Evolutionary conservation across 345 rosid genomes (phyloP).

Genomic region (Syzygium aromaticum): DNA sequence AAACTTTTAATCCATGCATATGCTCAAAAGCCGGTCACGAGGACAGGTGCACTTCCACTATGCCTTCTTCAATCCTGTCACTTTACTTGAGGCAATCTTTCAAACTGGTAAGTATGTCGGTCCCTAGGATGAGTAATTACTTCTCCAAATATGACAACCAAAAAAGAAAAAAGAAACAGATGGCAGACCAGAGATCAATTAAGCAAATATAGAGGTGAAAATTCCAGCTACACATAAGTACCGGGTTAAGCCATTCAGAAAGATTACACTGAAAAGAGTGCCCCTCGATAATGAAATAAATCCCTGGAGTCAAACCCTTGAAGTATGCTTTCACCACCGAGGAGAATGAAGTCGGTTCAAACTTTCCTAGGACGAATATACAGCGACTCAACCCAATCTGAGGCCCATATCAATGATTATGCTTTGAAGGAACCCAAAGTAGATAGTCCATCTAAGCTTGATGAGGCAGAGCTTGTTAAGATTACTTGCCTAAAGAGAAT

Average conservation of each 20-base stretch:
- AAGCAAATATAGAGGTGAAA: not conserved
- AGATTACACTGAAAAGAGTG: not conserved
- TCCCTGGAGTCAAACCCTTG: not conserved
- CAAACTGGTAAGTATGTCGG: not conserved
- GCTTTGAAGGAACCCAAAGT: not conserved
- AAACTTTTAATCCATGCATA: not conserved
- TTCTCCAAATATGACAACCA: not conserved
- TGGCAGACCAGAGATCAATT: not conserved
- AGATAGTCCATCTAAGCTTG: not conserved
- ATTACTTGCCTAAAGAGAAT: not conserved
- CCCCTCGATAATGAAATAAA: not conserved
- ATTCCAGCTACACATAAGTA: not conserved
- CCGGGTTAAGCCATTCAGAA: not conserved
- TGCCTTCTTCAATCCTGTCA: not conserved
- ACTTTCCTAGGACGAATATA: not conserved
- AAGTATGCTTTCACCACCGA: not conserved
- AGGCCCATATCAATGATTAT: not conserved
- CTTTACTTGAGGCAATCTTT: not conserved
- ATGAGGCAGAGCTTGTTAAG: not conserved
- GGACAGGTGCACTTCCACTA: not conserved
- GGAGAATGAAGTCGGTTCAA: not conserved
- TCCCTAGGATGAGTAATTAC: not conserved
- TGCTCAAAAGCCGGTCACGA: not conserved
- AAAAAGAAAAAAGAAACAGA: not conserved
- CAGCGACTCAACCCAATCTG: not conserved